Evolutionary conservation across 2,329 filamentous ascomycete species (phyloP).

Genomic region (Ceratocystis lukuohia): DNA sequence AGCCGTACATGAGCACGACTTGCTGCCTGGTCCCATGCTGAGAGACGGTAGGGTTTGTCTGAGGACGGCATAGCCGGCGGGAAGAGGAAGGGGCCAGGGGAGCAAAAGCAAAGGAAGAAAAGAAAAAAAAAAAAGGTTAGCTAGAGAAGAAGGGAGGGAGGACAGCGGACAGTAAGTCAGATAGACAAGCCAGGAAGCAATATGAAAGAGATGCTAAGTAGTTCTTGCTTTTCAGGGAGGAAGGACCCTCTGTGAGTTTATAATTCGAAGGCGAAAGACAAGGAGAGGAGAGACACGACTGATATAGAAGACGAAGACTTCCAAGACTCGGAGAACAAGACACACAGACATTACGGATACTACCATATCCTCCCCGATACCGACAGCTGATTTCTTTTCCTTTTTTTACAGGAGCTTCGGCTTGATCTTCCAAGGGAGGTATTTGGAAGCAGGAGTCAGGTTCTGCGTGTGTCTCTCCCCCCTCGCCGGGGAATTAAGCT

Average conservation of each 20-base stretch:
- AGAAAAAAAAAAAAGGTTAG: neutral
- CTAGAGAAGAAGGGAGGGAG: neutral
- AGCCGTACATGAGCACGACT: conserved; percentile 20
- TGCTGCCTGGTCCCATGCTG: conserved; percentile 21
- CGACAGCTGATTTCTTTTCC: neutral
- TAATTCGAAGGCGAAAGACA: neutral
- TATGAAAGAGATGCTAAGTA: neutral
- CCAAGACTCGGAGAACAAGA: neutral
- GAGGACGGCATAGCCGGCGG: neutral
- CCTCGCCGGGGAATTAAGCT: neutral
- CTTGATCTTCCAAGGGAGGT: neutral
- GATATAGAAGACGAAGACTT: neutral
- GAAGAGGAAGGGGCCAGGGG: neutral
- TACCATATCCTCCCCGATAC: neutral
- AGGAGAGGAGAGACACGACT: neutral
- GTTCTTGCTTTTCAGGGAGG: neutral
- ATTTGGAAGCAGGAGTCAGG: neutral
- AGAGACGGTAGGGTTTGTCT: conserved; percentile 17
- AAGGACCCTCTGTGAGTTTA: neutral
- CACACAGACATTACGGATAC: neutral
- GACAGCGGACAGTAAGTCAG: neutral
- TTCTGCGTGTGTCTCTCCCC: neutral
- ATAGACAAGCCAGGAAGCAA: neutral
- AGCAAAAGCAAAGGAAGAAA: neutral
- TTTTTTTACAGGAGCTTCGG: conserved; percentile 1